Conservation (phyloP, 2,329 filamentous ascomycete species). For the Cladosporium sp. region DNA sequence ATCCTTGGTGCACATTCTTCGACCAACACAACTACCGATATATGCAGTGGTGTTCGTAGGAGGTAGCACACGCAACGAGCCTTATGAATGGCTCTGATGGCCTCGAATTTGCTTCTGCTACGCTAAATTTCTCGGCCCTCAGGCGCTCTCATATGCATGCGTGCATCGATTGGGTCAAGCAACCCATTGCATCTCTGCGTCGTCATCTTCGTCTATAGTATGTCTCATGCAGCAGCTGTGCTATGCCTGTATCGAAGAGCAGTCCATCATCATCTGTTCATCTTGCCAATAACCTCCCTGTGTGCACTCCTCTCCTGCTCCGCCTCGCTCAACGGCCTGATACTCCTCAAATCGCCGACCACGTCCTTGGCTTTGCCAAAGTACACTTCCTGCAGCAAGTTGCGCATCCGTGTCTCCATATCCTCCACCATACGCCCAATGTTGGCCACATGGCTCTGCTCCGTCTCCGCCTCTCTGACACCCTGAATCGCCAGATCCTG, state of each 20-base stretch:
- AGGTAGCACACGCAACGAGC: not conserved
- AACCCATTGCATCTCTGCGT: not conserved
- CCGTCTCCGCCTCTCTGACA: conserved; percentile 56
- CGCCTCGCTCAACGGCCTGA: conserved; percentile 77
- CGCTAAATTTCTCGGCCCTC: not conserved
- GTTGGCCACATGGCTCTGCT: conserved; percentile 92
- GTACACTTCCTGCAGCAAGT: conserved; percentile 96
- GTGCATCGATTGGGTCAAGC: no score
- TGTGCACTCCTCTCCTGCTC: conserved; percentile 81
- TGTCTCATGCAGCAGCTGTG: not conserved
- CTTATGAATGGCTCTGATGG: not conserved
- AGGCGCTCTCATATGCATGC: not conserved
- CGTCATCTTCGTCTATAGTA: conserved; percentile 1
- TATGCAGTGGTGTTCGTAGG: no score
- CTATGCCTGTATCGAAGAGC: not conserved
- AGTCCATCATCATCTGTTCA: conserved; percentile 22
- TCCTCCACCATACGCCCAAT: conserved; percentile 93
- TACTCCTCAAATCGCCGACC: conserved; percentile 88
- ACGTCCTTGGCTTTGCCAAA: conserved; percentile 99
- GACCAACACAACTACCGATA: no score
- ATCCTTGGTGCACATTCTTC: no score
- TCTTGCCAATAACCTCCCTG: conserved; percentile 73
- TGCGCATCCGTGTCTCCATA: conserved; percentile 99
- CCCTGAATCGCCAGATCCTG: conserved; percentile 71
- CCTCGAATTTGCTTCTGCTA: not conserved